phyloP scores from a whole-genome alignment of 2,329 filamentous ascomycete species.

The Neofusicoccum parvum region DNA sequence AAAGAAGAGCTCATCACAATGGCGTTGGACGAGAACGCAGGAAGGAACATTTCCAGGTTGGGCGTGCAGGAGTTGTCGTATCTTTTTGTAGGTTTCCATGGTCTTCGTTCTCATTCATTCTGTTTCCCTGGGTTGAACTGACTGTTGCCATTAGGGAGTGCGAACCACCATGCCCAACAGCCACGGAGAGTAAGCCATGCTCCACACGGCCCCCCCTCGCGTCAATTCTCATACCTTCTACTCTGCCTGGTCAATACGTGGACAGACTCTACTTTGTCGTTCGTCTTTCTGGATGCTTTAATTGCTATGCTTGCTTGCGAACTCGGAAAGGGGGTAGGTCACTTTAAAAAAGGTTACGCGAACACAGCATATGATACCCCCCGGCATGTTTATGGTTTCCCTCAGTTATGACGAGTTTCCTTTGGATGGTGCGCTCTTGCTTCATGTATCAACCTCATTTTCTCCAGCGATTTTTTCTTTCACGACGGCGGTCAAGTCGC shows the following conservation, averaged over 20 bases:
- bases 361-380: background rate
- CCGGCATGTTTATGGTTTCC: background rate
- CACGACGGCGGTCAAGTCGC: too few relatives aligned
- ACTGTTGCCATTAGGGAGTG: background rate
- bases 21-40: constrained; percentile 76
- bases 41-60: constrained; percentile 67
- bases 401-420: background rate
- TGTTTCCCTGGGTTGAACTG: background rate
- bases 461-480: too few relatives aligned
- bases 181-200: background rate
- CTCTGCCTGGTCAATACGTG: background rate
- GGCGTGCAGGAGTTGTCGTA: constrained; percentile 68
- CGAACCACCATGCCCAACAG: background rate
- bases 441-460: too few relatives aligned
- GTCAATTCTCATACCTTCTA: background rate
- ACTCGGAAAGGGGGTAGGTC: background rate
- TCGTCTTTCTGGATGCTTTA: background rate
- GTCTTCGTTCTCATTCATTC: background rate
- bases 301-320: background rate
- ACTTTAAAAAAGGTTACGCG: background rate
- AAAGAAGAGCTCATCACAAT: constrained; percentile 77
- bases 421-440: too few relatives aligned
- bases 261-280: background rate
- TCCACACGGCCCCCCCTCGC: background rate
- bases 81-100: constrained; percentile 56